Base-by-base conservation (phyloP, 306 rosid species). In the Acacia crassicarpa region DNA sequence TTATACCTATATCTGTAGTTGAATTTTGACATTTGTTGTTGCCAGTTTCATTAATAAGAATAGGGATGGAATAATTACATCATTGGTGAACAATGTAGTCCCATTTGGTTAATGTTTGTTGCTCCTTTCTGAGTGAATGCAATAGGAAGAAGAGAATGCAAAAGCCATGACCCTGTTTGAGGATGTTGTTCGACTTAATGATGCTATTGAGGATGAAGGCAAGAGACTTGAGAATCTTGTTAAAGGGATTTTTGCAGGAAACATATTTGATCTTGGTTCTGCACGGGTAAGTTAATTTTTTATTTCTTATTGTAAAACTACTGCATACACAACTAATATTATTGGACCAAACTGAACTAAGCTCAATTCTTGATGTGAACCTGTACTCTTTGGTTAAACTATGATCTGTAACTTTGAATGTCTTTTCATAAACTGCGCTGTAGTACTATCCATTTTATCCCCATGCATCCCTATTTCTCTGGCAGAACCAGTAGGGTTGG, bases 191-290 rank as follows among this genome's bases (percentile, higher is more conserved):
- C 83, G 38, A 63, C 89, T 89, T 65, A 95, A 85, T 78, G 98
- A 95, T 78, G 96, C 91, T 62, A 91, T 95, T 85, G 98, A 95
- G 87, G 98, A 95, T 77, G 98, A 88, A 85, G 87, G 81, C 72
- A 91, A 93, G 85, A 92, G 98, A 48, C 62, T 95, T 6, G 97
- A 95, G 86, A 93, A 86, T 89, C 86, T 95, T 23, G 88, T 93
- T 54, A 89, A 92, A 82, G 97, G 99, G 58, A 86, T 95, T 80
- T 95, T 95, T 44, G 98, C 99, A 3, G 99, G 99, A 75, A 95
- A 95, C 84, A 93, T 95, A 78, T 95, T 95, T 87, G 99, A 95
- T 88, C 99, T 95, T 59, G 99, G 99, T 84, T 92, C 97, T 41
- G 96, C 97, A 54, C 96, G 91, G 94, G 98, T 95, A 80, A 44